Evolutionary conservation across 2,329 filamentous ascomycete species (phyloP).

Genomic region (Talaromyces sp.): DNA sequence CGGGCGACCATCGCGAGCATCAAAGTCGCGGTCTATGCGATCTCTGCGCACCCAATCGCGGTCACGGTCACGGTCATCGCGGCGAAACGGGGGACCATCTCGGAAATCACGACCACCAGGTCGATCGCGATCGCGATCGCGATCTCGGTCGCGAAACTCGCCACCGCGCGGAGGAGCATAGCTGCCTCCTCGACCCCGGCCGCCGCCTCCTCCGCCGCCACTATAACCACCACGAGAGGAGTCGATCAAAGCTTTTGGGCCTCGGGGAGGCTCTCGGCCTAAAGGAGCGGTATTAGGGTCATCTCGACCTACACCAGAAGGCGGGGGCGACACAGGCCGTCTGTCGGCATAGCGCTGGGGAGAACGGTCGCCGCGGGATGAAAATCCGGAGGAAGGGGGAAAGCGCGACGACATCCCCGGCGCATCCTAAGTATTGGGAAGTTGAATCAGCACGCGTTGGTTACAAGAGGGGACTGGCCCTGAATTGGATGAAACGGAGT

Average conservation of each 20-base stretch:
- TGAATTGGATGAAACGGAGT: neutral
- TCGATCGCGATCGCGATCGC: slow-evolving; percentile 35
- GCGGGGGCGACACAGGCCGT: slow-evolving; percentile 59
- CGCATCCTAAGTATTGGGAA: slow-evolving; percentile 26
- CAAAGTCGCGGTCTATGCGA: slow-evolving; percentile 43
- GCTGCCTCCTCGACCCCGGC: slow-evolving; percentile 52
- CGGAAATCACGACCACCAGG: slow-evolving; percentile 24
- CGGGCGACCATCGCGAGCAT: slow-evolving; percentile 37
- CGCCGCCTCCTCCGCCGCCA: slow-evolving; percentile 47
- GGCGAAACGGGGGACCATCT: slow-evolving; percentile 33
- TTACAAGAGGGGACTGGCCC: neutral
- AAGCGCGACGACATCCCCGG: slow-evolving; percentile 54
- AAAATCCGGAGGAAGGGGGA: slow-evolving; percentile 57
- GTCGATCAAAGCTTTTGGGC: slow-evolving; percentile 73
- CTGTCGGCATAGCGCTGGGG: slow-evolving; percentile 66
- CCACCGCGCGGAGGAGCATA: slow-evolving; percentile 46
- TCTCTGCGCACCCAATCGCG: slow-evolving; percentile 43
- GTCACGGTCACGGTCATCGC: slow-evolving; percentile 32
- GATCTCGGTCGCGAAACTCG: slow-evolving; percentile 53
- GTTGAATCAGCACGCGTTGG: slow-evolving; percentile 6
- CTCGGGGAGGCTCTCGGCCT: slow-evolving; percentile 69
- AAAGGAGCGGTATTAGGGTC: slow-evolving; percentile 51
- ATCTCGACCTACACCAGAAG: slow-evolving; percentile 45
- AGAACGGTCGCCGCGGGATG: slow-evolving; percentile 58
- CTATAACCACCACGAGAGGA: slow-evolving; percentile 49